A percentile compares a stretch with the other conserved stretches of the same genome.
These are phyloP conservation scores for Daldinia eschscholtzii DNA, from an alignment of 2,329 filamentous ascomycete species.

Conservation along the genomic window DNA sequence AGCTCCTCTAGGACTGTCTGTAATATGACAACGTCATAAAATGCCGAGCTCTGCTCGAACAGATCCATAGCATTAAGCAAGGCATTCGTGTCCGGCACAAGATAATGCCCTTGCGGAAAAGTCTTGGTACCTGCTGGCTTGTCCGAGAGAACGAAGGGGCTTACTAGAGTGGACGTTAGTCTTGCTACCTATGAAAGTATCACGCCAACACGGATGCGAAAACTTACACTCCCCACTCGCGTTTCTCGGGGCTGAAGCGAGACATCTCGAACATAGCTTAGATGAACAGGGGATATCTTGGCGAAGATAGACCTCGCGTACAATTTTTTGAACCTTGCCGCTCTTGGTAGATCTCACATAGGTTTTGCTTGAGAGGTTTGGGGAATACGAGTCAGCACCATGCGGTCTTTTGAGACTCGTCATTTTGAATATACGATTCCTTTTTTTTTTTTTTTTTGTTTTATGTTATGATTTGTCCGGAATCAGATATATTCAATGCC, in stretches of 20 bases:
- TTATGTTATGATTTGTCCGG: background rate
- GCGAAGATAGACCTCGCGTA: conserved; percentile 93
- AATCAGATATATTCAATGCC: background rate
- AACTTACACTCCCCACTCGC: conserved; percentile 79
- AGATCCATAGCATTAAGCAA: conserved; percentile 96
- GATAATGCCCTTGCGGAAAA: conserved; percentile 90
- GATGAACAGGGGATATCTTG: conserved; percentile 98
- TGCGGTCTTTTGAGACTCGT: conserved; percentile 73
- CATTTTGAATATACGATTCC: conserved; percentile 59
- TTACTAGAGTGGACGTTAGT: conserved; percentile 62
- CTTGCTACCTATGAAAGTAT: conserved; percentile 28
- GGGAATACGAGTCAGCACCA: conserved; percentile 66
- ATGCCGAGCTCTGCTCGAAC: conserved; percentile 90
- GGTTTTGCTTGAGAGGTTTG: conserved; percentile 92
- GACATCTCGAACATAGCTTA: conserved; percentile 83
- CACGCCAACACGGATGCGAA: background rate
- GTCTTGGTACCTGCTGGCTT: conserved; percentile 85
- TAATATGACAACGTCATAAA: conserved; percentile 96
- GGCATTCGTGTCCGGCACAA: conserved; percentile 96
- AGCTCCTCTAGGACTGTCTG: conserved; percentile 98
- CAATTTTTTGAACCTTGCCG: conserved; percentile 98
- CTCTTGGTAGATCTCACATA: conserved; percentile 95
- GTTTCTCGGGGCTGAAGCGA: conserved; percentile 80
- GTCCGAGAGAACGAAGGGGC: conserved; percentile 89
- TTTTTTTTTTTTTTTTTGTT: conserved; percentile 7